Evolutionary conservation across 345 rosid species (phyloP), one percentile per base, ranked within the genome.

Genomic region (Linum usitatissimum): DNA sequence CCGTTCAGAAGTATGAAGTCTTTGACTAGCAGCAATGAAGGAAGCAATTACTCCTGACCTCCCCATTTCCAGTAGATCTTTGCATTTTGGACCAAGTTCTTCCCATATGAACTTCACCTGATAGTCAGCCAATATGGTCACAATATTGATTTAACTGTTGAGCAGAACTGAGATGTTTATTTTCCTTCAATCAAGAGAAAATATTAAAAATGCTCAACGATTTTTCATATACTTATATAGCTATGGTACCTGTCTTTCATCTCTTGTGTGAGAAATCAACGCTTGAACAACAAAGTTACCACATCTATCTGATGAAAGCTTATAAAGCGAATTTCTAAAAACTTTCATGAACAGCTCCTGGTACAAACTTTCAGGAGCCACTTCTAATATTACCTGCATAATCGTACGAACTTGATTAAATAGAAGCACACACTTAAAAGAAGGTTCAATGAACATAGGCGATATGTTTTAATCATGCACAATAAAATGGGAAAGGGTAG

Each of bases 241-340:
- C 18, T 55, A 6, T 63, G 68, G 17, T 83, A 90, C 99, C 74
- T 93, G 97, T 61, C 86, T 82, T 76, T 71, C 69, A 71, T 65
- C 68, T 71, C 78, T 86, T 70, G 96, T 80, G 68, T 81, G 81
- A 51, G 97, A 87, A 73, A 86, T 66, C 59, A 93, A 76, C 3
- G 92, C 83, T 78, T 93, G 99, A 65, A 86, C 68, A 30, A 87
- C 99, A 68, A 93, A 93, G 80, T 89, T 93, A 53, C 95, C 96
- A 77, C 90, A 87, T n/a, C 71, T 84, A 71, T 93, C 78, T 56
- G 94, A 82, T 67, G 99, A 77, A 64, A 90, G 90, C 70, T 86
- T 70, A 62, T 76, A 82, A 66, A 90, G 69, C 0, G 95, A 84
- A 68, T 79, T 81, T 80, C 71, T 79, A 77, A 87, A 93, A 68